Base-by-base conservation (phyloP, 352 stramenopile genomes). In the Pythium phragmitis region DNA sequence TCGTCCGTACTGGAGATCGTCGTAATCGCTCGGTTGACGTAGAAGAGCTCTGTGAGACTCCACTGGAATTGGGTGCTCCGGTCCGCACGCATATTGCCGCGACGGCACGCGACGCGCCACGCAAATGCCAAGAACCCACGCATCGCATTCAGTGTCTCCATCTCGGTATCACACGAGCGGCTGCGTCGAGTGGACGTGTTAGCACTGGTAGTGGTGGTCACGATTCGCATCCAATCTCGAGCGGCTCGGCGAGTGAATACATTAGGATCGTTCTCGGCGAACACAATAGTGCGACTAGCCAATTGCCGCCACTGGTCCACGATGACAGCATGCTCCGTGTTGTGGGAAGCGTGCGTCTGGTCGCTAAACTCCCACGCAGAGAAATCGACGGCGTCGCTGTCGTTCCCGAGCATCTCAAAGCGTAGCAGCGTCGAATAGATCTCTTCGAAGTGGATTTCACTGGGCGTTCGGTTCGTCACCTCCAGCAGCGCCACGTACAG, bases 201-300 rank as follows among this genome's bases (percentile, higher is more conserved):
- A 23, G 6, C 45, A 28, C n/a, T 26, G n/a, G 28, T 47, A 9
- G 39, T n/a, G 5, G 39, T 46, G 17, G 39, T 39, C 34, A 30
- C 14, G 7, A 36, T 21, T 16, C 30, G 57, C 46, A 51, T n/a
- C 3, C 17, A 21, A 21, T 7, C 3, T 23, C 66, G 37, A 63
- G 60, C 14, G 68, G 43, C 33, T 72, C 48, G 30, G 60, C 52
- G 47, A 63, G 55, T 46, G 48, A 70, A 86, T 13, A 72, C 41
- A 41, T 90, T 90, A 1, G 73, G 79, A 45, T 90, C 81, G 47
- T 85, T 84, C 33, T 74, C 77, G 17, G 72, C 80, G 9, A 90
- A 6, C 2, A 63, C 63, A 1, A 87, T 54, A 17, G 58, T 76
- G 21, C 72, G 59, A 6, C 63, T 70, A 26, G 71, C 59, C 26